Base-by-base conservation (phyloP, 2,329 filamentous ascomycete genomes). In the Tolypocladium cylindrosporum region DNA sequence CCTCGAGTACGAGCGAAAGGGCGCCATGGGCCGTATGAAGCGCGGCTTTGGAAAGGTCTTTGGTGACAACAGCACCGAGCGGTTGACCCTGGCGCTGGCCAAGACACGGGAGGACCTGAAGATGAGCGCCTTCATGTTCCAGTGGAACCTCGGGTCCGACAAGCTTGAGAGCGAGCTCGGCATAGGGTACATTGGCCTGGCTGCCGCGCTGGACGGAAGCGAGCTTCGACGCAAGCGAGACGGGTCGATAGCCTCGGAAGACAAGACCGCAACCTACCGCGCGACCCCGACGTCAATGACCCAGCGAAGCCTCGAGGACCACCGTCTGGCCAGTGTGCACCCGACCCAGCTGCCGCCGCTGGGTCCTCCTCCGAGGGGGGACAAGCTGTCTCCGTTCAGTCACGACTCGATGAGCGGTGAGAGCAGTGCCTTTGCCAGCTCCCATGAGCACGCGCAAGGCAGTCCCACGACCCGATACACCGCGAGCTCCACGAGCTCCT, bases 151-250 rank as follows among this genome's bases (percentile, higher is more conserved):
- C 4, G 84, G 83, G 10, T 77, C 77, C 37, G 76, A 77, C 24
- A 82, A 79, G 66, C 79, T 81, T 19, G 83, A 87, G 62, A 79
- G 79, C 19, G 78, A 83, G 14, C 77, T 83, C 48, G 84, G 84
- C 21, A 86, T 87, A 52, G 86, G 86, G 50, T 89, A 87, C 65
- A 85, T 84, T 1, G 84, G 84, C 5, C 76, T 89, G 9, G 81
- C 83, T 1, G 85, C 85, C 11, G 85, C 85, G 3, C 76, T 89
- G 13, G 82, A 86, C 51, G 67, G 66, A 41, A 66, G 69, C 52
- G 69, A 72, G 14, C 62, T 63, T 10, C 65, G 66, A 9, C 60
- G 64, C 40, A 54, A 63, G 3, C 57, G 63, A 34, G 53, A 52
- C 10, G 58, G 45, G 13, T 61, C 61, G 4, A 14, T 57, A 16